Evolutionary conservation across 306 rosid species (phyloP).

Genomic region (Lablab purpureus): DNA sequence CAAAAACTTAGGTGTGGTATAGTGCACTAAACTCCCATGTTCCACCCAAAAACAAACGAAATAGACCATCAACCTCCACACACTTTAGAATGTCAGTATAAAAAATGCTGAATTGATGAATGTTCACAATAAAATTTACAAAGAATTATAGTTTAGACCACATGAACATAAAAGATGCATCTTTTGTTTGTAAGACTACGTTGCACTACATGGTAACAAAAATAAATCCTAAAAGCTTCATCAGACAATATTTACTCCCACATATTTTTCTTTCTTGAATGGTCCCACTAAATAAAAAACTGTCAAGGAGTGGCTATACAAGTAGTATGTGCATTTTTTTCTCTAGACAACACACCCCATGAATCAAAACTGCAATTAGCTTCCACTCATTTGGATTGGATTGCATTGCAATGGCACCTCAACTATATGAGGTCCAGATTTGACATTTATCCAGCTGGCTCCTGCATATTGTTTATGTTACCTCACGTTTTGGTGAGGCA

Average conservation of each 20-base stretch:
- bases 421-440: not conserved
- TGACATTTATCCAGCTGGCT: not conserved
- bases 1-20: not conserved
- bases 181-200: slow-evolving; percentile 25
- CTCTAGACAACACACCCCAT: not conserved
- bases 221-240: slow-evolving; percentile 29
- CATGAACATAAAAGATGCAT: slow-evolving; percentile 33
- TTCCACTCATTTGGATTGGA: not conserved
- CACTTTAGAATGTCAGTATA: not conserved
- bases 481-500: not conserved
- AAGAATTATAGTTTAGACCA: slow-evolving; percentile 22
- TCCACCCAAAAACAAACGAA: slow-evolving; percentile 32
- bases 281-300: not conserved
- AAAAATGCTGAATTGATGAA: slow-evolving; percentile 12
- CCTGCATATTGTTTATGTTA: not conserved
- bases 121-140: slow-evolving; percentile 4
- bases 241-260: slow-evolving; percentile 22
- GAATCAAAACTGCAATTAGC: not conserved
- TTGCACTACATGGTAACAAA: slow-evolving; percentile 36
- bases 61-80: slow-evolving; percentile 12
- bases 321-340: not conserved
- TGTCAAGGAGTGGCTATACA: not conserved
- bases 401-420: not conserved
- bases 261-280: not conserved
- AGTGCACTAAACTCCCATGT: not conserved